These are phyloP conservation scores for Priceomyces haplophilus DNA, from an alignment of 805 yeast genomes.

Conservation along the genomic window DNA sequence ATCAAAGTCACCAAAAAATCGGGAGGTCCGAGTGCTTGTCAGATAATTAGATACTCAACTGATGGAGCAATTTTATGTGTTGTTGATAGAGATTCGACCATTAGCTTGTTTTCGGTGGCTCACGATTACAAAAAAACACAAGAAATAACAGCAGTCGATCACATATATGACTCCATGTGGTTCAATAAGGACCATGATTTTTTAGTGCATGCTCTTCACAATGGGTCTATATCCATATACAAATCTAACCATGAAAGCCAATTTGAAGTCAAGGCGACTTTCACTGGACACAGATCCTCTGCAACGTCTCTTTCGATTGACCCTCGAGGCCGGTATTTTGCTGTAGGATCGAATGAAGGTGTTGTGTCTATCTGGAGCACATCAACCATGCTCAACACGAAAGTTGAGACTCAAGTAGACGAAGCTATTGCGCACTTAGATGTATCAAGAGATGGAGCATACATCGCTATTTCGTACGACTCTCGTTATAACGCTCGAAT, in stretches of 20 bases:
- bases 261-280: constrained; percentile 13
- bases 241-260: constrained; percentile 8
- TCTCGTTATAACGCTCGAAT: constrained; percentile 40
- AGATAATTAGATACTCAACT: constrained; percentile 36
- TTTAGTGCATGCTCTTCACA: constrained; percentile 40
- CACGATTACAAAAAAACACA: constrained; percentile 27
- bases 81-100: constrained; percentile 36
- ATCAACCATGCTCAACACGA: constrained; percentile 31
- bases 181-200: constrained; percentile 37
- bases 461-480: constrained; percentile 44
- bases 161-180: constrained; percentile 45
- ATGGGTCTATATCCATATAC: constrained; percentile 41
- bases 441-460: constrained; percentile 45
- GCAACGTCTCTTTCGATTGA: constrained; percentile 47
- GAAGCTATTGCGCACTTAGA: constrained; percentile 41
- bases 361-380: constrained; percentile 50
- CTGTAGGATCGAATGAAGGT: constrained; percentile 59
- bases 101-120: constrained; percentile 33
- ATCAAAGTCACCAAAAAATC: constrained; percentile 23
- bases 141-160: constrained; percentile 20
- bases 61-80: constrained; percentile 48
- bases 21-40: constrained; percentile 10
- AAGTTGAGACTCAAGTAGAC: constrained; percentile 39
- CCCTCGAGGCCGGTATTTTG: constrained; percentile 49
- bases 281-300: constrained; percentile 49